phyloP scores from a whole-genome alignment of 2,329 filamentous ascomycete genomes.

The Calonectria fujianensis region DNA sequence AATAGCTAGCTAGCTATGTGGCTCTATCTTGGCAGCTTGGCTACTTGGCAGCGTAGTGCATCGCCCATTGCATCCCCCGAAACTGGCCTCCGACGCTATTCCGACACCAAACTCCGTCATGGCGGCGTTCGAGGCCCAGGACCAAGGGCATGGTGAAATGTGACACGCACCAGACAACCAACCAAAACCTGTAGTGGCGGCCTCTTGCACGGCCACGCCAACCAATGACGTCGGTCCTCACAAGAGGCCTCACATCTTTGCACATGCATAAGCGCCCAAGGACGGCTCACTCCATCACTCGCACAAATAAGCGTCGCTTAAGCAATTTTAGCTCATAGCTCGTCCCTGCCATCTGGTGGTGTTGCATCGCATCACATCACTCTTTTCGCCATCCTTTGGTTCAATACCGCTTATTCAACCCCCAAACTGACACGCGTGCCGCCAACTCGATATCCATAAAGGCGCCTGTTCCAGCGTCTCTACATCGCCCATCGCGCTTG shows the following conservation, averaged over 20 bases:
- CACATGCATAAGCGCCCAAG: conserved; percentile 53
- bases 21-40: not conserved
- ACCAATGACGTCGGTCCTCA: conserved; percentile 37
- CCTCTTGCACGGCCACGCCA: conserved; percentile 24
- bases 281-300: conserved; percentile 33
- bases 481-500: conserved; percentile 52
- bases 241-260: conserved; percentile 54
- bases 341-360: conserved; percentile 5
- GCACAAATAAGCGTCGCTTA: conserved; percentile 33
- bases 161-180: conserved; percentile 6
- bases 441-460: conserved; percentile 34
- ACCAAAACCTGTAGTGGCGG: conserved; percentile 29
- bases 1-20: not conserved
- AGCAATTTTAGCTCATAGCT: conserved; percentile 29
- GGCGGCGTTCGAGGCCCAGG: conserved; percentile 16
- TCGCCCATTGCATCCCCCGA: conserved; percentile 9
- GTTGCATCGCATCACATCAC: conserved; percentile 29
- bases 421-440: conserved; percentile 39
- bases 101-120: conserved; percentile 22
- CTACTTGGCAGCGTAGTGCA: not conserved
- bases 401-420: conserved; percentile 33
- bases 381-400: conserved; percentile 15
- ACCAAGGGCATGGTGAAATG: conserved; percentile 1
- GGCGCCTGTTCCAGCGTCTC: conserved; percentile 27
- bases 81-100: conserved; percentile 21